These are phyloP conservation scores for Eragrostis tef DNA, from an alignment of 202 grass and related monocot species.

Conservation along the genomic window DNA sequence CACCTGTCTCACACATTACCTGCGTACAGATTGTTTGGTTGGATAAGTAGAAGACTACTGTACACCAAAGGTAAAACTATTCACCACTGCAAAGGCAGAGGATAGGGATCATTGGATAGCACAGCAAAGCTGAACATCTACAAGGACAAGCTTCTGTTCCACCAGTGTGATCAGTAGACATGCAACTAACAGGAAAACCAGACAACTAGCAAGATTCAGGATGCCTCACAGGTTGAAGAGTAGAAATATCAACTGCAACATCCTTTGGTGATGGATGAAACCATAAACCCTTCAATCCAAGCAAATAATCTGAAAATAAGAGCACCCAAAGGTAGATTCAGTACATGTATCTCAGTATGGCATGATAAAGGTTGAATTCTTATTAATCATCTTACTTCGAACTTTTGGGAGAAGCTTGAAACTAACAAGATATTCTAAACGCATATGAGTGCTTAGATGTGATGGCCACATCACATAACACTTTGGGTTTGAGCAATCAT, in stretches of 20 bases:
- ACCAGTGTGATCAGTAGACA: not conserved
- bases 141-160: conserved; percentile 15
- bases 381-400: conserved; percentile 64
- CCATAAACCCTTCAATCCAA: conserved; percentile 67
- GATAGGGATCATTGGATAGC: conserved; percentile 8
- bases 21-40: conserved; percentile 47
- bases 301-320: conserved; percentile 83
- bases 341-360: conserved; percentile 28
- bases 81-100: conserved; percentile 21
- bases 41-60: conserved; percentile 23
- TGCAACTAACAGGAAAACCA: conserved; percentile 13
- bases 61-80: conserved; percentile 33
- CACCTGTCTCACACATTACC: conserved; percentile 50
- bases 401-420: conserved; percentile 71
- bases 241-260: conserved; percentile 52
- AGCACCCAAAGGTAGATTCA: conserved; percentile 40
- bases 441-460: conserved; percentile 61
- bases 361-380: conserved; percentile 34
- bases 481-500: conserved; percentile 62
- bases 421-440: conserved; percentile 78
- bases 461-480: conserved; percentile 67
- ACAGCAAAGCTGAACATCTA: conserved; percentile 4
- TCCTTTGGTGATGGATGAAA: conserved; percentile 60
- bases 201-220: conserved; percentile 38
- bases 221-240: conserved; percentile 63